Evolutionary conservation across 2,329 filamentous ascomycete genomes (phyloP).

Genomic region (Sporothrix brasiliensis): DNA sequence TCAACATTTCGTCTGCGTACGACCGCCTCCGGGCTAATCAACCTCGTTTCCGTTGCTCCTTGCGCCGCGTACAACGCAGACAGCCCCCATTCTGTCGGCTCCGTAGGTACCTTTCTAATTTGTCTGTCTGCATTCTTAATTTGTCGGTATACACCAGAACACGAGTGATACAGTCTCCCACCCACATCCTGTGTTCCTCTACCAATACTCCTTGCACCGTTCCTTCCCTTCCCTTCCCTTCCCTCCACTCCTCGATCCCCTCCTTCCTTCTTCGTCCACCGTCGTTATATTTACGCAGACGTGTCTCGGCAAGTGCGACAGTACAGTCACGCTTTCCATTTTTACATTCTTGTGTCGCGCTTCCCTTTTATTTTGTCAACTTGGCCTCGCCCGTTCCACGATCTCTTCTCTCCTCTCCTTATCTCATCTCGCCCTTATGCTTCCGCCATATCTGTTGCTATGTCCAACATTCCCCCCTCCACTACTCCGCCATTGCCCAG

Average conservation of each 20-base stretch:
- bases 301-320: not conserved
- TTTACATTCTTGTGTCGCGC: not conserved
- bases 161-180: not conserved
- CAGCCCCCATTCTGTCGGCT: not conserved
- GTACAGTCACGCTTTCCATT: constrained; percentile 10
- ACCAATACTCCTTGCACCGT: not conserved
- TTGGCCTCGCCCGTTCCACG: not conserved
- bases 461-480: not conserved
- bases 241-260: not conserved
- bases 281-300: not conserved
- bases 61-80: not conserved
- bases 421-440: not conserved
- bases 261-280: constrained; percentile 23
- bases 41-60: not conserved
- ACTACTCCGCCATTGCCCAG: not conserved
- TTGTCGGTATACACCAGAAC: not conserved
- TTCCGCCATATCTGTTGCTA: too few species aligned
- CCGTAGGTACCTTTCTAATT: not conserved
- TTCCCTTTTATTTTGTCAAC: constrained; percentile 14
- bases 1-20: constrained; percentile 1
- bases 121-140: not conserved
- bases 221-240: not conserved
- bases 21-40: not conserved
- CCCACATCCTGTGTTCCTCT: not conserved
- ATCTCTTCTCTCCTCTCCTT: not conserved